These are phyloP conservation scores for Micromonas pusilla DNA, from an alignment of 139 green algal species.

Conservation along the genomic window DNA sequence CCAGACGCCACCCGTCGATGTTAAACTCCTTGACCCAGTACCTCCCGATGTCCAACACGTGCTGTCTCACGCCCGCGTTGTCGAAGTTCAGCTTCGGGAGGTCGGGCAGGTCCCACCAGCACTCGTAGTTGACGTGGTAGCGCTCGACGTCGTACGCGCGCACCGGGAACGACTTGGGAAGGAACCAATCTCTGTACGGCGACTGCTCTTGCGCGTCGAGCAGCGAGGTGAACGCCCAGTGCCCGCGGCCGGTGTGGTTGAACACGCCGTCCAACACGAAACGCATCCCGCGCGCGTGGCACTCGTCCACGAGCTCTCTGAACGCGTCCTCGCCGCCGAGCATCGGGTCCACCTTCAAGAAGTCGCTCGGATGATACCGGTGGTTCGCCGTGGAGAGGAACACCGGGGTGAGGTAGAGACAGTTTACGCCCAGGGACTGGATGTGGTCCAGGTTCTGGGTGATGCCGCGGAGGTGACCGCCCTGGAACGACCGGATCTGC, in stretches of 20 bases:
- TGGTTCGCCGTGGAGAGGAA: background rate
- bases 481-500: background rate
- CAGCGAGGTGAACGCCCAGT: background rate
- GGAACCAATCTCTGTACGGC: background rate
- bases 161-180: background rate
- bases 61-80: background rate
- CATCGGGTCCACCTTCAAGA: conserved; percentile 6
- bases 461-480: background rate
- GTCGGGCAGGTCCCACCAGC: conserved; percentile 8
- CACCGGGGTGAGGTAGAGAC: background rate
- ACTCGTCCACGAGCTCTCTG: background rate
- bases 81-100: conserved; percentile 5
- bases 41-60: background rate
- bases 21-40: background rate
- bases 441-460: conserved; percentile 3
- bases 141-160: conserved; percentile 1
- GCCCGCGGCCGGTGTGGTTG: conserved; percentile 8
- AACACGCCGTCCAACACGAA: conserved; percentile 3
- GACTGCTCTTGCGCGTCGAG: background rate
- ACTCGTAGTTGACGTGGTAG: background rate
- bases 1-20: background rate
- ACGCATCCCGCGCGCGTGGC: background rate
- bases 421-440: background rate
- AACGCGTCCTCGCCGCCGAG: conserved; percentile 7
- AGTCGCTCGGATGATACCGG: conserved; percentile 11